Conservation (phyloP, 306 rosid species). For the Oemleria cerasiformis region DNA sequence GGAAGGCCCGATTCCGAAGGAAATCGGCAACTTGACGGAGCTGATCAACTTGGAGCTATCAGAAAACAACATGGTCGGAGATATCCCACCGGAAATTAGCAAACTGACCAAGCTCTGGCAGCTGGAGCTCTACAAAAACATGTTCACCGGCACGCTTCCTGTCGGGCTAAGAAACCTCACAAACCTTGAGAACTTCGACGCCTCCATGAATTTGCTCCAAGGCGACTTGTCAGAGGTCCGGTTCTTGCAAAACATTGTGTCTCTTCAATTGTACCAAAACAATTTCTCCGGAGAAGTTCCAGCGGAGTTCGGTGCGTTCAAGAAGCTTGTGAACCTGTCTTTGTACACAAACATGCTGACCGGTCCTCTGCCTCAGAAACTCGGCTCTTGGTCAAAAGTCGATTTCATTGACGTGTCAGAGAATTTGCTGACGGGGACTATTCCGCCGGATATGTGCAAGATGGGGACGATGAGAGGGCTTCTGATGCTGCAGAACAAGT, state of each 20-base stretch:
- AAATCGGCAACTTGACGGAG: slow-evolving; percentile 60
- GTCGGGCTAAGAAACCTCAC: slow-evolving; percentile 52
- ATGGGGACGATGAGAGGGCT: slow-evolving; percentile 48
- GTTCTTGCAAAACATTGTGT: slow-evolving; percentile 39
- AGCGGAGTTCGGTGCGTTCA: slow-evolving; percentile 67
- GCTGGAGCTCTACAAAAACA: slow-evolving; percentile 57
- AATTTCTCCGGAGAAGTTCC: slow-evolving; percentile 59
- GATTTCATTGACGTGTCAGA: slow-evolving; percentile 72
- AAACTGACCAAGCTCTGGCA: slow-evolving; percentile 69
- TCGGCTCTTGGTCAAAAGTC: slow-evolving; percentile 66
- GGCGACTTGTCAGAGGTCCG: slow-evolving; percentile 64
- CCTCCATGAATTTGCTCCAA: slow-evolving; percentile 45
- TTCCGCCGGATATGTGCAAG: slow-evolving; percentile 85
- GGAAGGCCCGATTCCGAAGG: slow-evolving; percentile 58
- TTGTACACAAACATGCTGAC: slow-evolving; percentile 59
- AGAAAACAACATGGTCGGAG: slow-evolving; percentile 50
- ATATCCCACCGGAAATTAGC: slow-evolving; percentile 63
- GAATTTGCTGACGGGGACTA: slow-evolving; percentile 59
- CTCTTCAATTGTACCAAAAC: slow-evolving; percentile 64
- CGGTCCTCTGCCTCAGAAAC: slow-evolving; percentile 64
- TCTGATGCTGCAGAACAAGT: slow-evolving; percentile 65
- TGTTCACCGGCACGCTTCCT: slow-evolving; percentile 65
- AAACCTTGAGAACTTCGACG: slow-evolving; percentile 50
- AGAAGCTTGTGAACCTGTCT: slow-evolving; percentile 45
- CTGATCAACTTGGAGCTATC: slow-evolving; percentile 63